Evolutionary conservation across 495 filamentous ascomycete species (phyloP).

Genomic region (Podospora anserina): DNA sequence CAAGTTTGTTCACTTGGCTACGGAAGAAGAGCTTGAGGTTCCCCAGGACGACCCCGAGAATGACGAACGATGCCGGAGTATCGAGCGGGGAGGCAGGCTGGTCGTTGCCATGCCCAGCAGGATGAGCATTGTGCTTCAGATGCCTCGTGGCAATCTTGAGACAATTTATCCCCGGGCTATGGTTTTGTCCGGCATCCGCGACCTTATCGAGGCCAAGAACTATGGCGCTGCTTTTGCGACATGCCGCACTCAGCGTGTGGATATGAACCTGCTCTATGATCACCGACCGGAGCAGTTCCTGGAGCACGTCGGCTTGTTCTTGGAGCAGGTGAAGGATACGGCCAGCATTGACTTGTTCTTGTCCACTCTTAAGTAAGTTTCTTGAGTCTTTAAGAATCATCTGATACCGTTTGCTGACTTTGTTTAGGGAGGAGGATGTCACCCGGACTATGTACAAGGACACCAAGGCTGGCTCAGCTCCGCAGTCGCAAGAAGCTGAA

Average conservation of each 20-base stretch:
- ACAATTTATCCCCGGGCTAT: slow-evolving; percentile 92
- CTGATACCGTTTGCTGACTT: slow-evolving; percentile 4
- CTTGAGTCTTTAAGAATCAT: background rate
- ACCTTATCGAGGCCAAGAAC: slow-evolving; percentile 70
- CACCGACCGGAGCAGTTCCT: slow-evolving; percentile 82
- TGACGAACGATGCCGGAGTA: slow-evolving; percentile 87
- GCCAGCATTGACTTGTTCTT: slow-evolving; percentile 90
- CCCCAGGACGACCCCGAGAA: slow-evolving; percentile 84
- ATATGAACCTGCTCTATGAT: slow-evolving; percentile 98
- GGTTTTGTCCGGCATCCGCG: slow-evolving; percentile 81
- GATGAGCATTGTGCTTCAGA: slow-evolving; percentile 80
- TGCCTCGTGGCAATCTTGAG: slow-evolving; percentile 93
- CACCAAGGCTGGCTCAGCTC: slow-evolving; percentile 49
- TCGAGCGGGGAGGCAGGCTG: slow-evolving; percentile 83
- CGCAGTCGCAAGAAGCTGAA: slow-evolving; percentile 15
- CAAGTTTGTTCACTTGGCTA: slow-evolving; percentile 84
- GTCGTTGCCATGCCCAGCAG: slow-evolving; percentile 87
- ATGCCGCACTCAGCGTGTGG: slow-evolving; percentile 88
- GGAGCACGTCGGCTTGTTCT: slow-evolving; percentile 66
- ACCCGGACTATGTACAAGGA: slow-evolving; percentile 91
- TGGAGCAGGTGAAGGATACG: slow-evolving; percentile 80
- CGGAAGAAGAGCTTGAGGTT: slow-evolving; percentile 68
- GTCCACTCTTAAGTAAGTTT: slow-evolving; percentile 73
- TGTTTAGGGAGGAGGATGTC: slow-evolving; percentile 80
- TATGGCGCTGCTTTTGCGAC: slow-evolving; percentile 81